These are phyloP conservation scores for Hymenoscyphus scutula DNA, from an alignment of 2,329 filamentous ascomycete genomes.

Conservation along the genomic window DNA sequence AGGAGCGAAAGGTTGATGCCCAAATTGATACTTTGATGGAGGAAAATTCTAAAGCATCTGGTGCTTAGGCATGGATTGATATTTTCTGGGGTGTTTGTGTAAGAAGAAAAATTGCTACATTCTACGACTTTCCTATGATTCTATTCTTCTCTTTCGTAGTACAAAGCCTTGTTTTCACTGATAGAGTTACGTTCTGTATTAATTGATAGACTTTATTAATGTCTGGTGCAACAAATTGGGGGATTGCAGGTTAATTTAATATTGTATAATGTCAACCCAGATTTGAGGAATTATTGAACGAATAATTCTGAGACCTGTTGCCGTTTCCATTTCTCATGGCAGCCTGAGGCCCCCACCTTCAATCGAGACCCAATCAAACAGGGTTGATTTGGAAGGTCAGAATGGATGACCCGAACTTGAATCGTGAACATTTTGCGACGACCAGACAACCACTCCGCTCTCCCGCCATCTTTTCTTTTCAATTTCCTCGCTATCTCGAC, in stretches of 20 bases:
- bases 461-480: constrained; percentile 21
- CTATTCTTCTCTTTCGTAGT: constrained; percentile 1
- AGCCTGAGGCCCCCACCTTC: too few species aligned
- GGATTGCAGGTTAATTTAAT: background rate
- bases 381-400: too few species aligned
- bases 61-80: constrained; percentile 22
- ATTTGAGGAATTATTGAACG: too few species aligned
- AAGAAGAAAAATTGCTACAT: background rate
- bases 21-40: constrained; percentile 35
- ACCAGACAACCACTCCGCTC: constrained; percentile 17
- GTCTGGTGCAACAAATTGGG: background rate
- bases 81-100: background rate
- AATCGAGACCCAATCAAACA: too few species aligned
- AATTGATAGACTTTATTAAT: constrained; percentile 11
- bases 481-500: constrained; percentile 23
- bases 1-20: constrained; percentile 31
- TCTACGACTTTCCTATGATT: constrained; percentile 8
- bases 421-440: constrained; percentile 3
- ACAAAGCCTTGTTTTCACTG: constrained; percentile 1
- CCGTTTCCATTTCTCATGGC: too few species aligned
- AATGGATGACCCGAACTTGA: background rate
- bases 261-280: too few species aligned
- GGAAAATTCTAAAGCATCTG: constrained; percentile 35
- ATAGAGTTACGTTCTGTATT: constrained; percentile 10
- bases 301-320: too few species aligned